Conservation (phyloP, 129 eudicot species). For the Kitagawia praeruptora region DNA sequence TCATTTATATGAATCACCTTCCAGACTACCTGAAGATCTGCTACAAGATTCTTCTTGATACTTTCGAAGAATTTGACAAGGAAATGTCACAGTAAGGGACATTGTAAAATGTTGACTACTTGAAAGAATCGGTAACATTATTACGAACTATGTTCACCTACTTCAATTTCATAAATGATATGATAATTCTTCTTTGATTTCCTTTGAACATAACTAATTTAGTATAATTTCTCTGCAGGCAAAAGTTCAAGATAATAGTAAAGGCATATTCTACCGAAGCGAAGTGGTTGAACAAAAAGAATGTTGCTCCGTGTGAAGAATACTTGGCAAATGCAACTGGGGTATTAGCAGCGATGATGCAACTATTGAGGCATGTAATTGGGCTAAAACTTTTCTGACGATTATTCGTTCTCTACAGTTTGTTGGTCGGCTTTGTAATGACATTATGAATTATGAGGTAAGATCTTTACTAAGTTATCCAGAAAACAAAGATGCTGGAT, state of each 20-base stretch:
- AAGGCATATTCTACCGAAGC: slow-evolving; percentile 23
- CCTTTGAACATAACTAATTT: too few relatives aligned
- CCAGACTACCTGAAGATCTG: slow-evolving; percentile 23
- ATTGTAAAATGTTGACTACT: not conserved
- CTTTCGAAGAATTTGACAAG: not conserved
- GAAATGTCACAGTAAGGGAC: not conserved
- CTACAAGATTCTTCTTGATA: not conserved
- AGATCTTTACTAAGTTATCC: too few relatives aligned
- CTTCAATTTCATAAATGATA: too few relatives aligned
- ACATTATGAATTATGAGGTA: slow-evolving; percentile 31
- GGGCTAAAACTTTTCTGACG: slow-evolving; percentile 9
- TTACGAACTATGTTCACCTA: too few relatives aligned
- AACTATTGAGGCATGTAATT: slow-evolving; percentile 6
- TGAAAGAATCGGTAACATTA: not conserved
- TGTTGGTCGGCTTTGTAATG: slow-evolving; percentile 25
- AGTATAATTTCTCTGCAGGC: not conserved
- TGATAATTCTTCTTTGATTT: too few relatives aligned
- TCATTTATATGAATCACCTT: slow-evolving; percentile 12
- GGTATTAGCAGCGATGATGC: slow-evolving; percentile 17
- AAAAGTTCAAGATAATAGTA: slow-evolving; percentile 15
- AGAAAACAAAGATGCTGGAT: too few relatives aligned
- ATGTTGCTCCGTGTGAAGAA: slow-evolving; percentile 21
- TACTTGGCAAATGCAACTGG: slow-evolving; percentile 16
- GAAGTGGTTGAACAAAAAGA: slow-evolving; percentile 21
- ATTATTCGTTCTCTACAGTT: slow-evolving; percentile 10